Evolutionary conservation across 2,329 filamentous ascomycete species (phyloP), one percentile per base, ranked within the genome.

Genomic region (Trichoderma breve): DNA sequence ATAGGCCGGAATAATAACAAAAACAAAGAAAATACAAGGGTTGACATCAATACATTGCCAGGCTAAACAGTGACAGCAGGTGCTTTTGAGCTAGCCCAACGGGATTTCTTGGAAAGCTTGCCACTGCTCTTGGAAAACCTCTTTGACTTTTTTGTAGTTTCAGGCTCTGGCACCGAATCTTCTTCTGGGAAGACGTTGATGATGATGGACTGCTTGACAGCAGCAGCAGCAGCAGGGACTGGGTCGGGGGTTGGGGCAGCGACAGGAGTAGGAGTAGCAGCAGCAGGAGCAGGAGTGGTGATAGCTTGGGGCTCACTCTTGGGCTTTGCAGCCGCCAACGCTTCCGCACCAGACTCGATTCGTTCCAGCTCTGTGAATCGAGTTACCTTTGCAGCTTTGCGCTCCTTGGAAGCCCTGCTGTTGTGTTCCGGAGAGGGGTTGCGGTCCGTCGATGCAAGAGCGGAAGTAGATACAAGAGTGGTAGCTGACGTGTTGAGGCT

Each of bases 341-440:
- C 24, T 64, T 75, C 76, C 1, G 76, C 55, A 61, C 76, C 71
- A 3, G 80, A 77, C n/a, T 79, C 74, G 63, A 81, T 80, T 8
- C 76, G 76, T 62, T 79, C 78, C 18, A 80, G 67, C 58, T 80
- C 80, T 1, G 77, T 74, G 69, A 80, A 79, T n/a, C 77, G 74
- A n/a, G 76, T 74, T 26, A 73, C 72, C 68, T 75, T 75, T 61
- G 74, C 43, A n/a, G 47, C 71, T 67, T 36, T 71, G 3, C 76
- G 74, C 9, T 78, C 77, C 67, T 75, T 78, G 53, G 60, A 61
- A 34, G 43, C 8, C 47, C 18, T 70, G n/a, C 32, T 36, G 30
- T 74, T 73, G 15, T 68, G 39, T n/a, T 57, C 55, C 7, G 63
- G 66, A 21, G 69, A 55, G 47, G 63, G 73, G 30, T 62, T 11